Conservation (phyloP, 164 flowering plant species). For the Sedum album region DNA sequence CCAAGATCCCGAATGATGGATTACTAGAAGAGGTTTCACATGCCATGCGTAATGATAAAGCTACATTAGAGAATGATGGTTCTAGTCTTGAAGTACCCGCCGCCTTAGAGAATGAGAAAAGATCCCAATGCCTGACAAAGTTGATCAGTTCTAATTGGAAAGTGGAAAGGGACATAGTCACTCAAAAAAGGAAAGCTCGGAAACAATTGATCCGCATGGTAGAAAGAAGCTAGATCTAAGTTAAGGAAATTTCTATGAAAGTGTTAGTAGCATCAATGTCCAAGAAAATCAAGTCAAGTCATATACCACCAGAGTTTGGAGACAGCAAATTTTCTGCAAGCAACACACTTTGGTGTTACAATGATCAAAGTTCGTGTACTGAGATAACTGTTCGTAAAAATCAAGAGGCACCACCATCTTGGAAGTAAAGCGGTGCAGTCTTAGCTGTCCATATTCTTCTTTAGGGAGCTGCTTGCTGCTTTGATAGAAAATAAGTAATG, state of each 20-base stretch:
- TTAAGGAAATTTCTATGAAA: slow-evolving; percentile 56
- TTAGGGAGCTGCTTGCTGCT: slow-evolving; percentile 16
- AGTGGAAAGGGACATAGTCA: slow-evolving; percentile 23
- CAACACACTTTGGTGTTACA: slow-evolving; percentile 23
- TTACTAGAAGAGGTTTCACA: slow-evolving; percentile 21
- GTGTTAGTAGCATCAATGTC: slow-evolving; percentile 55
- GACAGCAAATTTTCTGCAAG: slow-evolving; percentile 16
- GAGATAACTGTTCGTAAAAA: slow-evolving; percentile 23
- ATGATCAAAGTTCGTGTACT: slow-evolving; percentile 24
- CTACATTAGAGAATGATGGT: slow-evolving; percentile 22
- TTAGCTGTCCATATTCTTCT: slow-evolving; percentile 15
- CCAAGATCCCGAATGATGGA: slow-evolving; percentile 21
- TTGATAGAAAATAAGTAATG: slow-evolving; percentile 15
- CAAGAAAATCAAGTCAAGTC: slow-evolving; percentile 26
- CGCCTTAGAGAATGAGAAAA: slow-evolving; percentile 21
- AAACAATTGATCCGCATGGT: slow-evolving; percentile 23
- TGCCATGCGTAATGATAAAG: slow-evolving; percentile 27
- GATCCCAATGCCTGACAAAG: slow-evolving; percentile 16
- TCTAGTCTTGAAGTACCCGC: slow-evolving; percentile 14
- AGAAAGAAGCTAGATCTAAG: slow-evolving; percentile 62
- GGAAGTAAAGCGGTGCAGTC: slow-evolving; percentile 58
- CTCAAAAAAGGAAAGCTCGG: slow-evolving; percentile 28
- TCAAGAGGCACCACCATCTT: slow-evolving; percentile 26
- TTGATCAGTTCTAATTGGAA: slow-evolving; percentile 20
- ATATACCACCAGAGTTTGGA: slow-evolving; percentile 22